A percentile compares a stretch with the other conserved stretches of the same genome.
phyloP scores from a whole-genome alignment of 768 basidiomycete genomes.

The Phlebiopsis flavidoalba region DNA sequence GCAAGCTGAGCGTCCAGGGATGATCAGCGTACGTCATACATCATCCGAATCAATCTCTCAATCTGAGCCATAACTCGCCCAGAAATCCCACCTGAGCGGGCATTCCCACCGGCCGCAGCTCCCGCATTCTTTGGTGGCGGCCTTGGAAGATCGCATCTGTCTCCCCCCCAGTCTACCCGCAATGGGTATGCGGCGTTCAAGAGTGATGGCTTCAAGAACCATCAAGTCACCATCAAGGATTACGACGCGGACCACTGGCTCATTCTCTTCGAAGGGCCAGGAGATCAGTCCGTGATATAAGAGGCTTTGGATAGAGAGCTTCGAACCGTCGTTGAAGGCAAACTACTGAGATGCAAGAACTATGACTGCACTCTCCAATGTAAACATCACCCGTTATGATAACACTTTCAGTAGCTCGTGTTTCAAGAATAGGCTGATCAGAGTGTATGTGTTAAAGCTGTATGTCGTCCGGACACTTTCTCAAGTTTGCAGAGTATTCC shows the following conservation, averaged over 20 bases:
- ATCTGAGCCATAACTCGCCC: not conserved
- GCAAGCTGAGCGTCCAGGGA: not conserved
- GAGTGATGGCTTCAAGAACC: slow-evolving; percentile 1
- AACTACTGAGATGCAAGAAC: too few species aligned
- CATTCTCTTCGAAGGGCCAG: slow-evolving; percentile 5
- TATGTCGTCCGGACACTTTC: too few species aligned
- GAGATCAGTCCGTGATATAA: slow-evolving; percentile 6
- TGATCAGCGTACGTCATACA: not conserved
- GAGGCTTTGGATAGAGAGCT: slow-evolving; percentile 4
- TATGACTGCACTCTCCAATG: too few species aligned
- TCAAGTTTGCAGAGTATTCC: too few species aligned
- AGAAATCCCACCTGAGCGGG: slow-evolving; percentile 3
- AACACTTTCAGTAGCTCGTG: too few species aligned
- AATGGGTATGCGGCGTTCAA: not conserved
- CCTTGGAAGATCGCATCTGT: slow-evolving; percentile 6
- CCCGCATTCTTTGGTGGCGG: slow-evolving; percentile 11
- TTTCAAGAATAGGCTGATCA: too few species aligned
- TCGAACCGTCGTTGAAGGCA: not conserved
- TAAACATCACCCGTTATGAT: too few species aligned
- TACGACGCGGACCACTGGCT: slow-evolving; percentile 12
- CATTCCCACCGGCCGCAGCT: not conserved
- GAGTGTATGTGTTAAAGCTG: too few species aligned
- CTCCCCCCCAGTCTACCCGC: not conserved
- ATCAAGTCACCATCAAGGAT: slow-evolving; percentile 6
- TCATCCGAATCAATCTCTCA: not conserved